These are phyloP conservation scores for Berberis thunbergii DNA, from an alignment of 164 flowering plant species.

Conservation along the genomic window DNA sequence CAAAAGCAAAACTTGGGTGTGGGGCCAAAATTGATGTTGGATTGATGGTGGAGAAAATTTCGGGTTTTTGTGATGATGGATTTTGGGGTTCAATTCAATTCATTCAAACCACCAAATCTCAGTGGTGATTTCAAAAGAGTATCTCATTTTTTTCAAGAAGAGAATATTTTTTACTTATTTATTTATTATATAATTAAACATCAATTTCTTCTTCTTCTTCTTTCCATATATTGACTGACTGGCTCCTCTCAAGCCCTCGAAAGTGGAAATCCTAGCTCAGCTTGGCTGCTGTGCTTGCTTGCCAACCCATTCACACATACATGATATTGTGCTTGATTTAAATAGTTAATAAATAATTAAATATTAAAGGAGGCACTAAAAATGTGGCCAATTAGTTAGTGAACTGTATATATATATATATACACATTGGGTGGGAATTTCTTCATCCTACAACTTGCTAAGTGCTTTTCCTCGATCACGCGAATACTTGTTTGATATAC, in stretches of 20 bases:
- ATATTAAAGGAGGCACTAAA: no score
- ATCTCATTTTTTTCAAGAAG: background rate
- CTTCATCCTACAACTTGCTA: no score
- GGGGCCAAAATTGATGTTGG: conserved; percentile 8
- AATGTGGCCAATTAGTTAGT: no score
- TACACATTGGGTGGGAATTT: no score
- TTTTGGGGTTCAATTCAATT: background rate
- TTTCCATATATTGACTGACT: no score
- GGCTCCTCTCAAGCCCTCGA: background rate
- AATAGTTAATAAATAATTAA: no score
- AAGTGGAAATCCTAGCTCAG: conserved; percentile 1
- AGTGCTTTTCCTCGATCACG: no score
- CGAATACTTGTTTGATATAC: no score
- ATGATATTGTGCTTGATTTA: no score
- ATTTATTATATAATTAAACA: background rate
- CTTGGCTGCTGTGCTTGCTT: background rate
- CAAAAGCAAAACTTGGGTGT: conserved; percentile 15
- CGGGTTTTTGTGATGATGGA: conserved; percentile 2
- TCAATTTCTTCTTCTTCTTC: background rate
- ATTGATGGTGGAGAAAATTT: conserved; percentile 6
- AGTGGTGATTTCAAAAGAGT: conserved; percentile 8
- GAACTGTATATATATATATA: no score
- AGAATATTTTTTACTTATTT: background rate
- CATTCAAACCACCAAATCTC: conserved; percentile 9
- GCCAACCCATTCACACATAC: no score